Evolutionary conservation across 306 rosid species (phyloP), one percentile per base, ranked within the genome.

Genomic region (Inga leiocalycina): DNA sequence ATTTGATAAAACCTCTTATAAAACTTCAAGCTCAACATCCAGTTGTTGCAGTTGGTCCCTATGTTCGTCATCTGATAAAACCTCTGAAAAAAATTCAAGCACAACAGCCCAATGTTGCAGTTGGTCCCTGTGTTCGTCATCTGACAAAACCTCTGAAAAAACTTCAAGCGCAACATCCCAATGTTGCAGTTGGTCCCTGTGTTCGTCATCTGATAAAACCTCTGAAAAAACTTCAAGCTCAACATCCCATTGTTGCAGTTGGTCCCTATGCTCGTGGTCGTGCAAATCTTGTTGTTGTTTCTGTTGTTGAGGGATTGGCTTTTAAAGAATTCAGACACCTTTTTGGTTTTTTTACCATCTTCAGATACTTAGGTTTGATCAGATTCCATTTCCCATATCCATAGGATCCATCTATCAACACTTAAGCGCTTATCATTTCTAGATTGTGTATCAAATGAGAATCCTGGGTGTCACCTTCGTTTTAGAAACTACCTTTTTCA

Each of bases 251-350:
- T 49, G 37, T 78, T 81, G 73, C 76, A 34, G 32, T 56, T 87
- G 88, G 83, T 81, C 45, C 57, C 62, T 8, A 32, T 83, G 84
- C 39, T 80, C 85, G 74, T 20, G 79, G 66, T 79, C 84, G 56
- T 57, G 84, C 69, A 81, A 81, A 65, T 67, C 22, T 57, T 46
- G 80, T 11, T 11, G 22, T 54, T 34, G 75, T 51, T 41, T 79
- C 56, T 81, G 81, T 41, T 76, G 80, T 71, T 88, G 86, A 85
- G 70, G 79, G 46, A 70, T 66, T 74, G 87, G 70, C 64, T 80
- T 85, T 76, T 71, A 61, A 70, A 74, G 19, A 84, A 82, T 64
- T 74, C 67, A 20, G 41, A 70, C 73, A 78, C 57, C 49, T 65
- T 73, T 49, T 80, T 83, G 66, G 62, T 74, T 79, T 41, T 83